A percentile compares a stretch with the other conserved stretches of the same genome.
Evolutionary conservation across 331 rosid species (phyloP).

Genomic region (Malus hybrid): DNA sequence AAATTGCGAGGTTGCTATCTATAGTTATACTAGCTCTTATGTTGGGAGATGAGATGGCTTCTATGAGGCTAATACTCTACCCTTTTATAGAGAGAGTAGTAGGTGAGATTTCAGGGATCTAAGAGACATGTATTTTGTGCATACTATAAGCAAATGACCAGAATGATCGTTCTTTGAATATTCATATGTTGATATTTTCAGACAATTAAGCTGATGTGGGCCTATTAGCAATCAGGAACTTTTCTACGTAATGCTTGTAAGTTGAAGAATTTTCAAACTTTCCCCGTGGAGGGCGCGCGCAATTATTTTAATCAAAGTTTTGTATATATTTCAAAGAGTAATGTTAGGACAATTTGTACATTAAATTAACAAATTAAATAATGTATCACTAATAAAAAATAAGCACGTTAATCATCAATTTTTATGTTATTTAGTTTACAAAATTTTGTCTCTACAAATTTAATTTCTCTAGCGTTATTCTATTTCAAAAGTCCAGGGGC

Average conservation of each 20-base stretch:
- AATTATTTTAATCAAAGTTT: not conserved
- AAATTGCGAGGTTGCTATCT: not conserved
- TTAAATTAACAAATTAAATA: too few relatives aligned
- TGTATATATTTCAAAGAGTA: not conserved
- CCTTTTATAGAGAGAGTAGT: constrained; percentile 4
- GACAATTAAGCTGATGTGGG: not conserved
- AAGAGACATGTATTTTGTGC: not conserved
- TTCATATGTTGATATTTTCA: not conserved
- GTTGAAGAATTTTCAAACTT: not conserved
- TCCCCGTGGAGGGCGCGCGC: not conserved
- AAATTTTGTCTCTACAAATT: too few relatives aligned
- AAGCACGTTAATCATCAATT: too few relatives aligned
- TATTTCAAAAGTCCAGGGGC: too few relatives aligned
- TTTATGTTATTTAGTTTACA: too few relatives aligned
- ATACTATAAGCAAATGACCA: not conserved
- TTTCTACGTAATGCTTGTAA: not conserved
- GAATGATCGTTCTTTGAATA: not conserved
- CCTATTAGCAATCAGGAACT: not conserved
- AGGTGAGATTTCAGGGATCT: not conserved
- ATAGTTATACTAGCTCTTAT: not conserved
- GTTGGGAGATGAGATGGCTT: not conserved
- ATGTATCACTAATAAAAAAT: too few relatives aligned
- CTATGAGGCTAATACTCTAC: not conserved
- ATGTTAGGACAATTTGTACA: too few relatives aligned
- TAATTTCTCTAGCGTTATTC: too few relatives aligned